Percentiles rank a stretch among this genome's conserved stretches.
These are phyloP conservation scores for Amborella trichopoda DNA, from an alignment of 164 flowering plant species.

Conservation along the genomic window DNA sequence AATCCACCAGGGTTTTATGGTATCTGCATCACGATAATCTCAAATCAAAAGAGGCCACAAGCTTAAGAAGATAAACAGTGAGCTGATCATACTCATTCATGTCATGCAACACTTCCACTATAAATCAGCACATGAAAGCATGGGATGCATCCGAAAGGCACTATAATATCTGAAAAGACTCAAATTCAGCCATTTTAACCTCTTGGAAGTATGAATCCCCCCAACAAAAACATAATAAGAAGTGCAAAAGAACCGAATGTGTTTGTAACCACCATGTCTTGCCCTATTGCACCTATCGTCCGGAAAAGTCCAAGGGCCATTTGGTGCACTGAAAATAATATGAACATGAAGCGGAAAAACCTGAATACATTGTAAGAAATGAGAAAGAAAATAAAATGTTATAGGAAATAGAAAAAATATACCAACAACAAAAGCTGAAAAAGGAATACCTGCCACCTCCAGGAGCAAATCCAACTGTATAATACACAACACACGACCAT, in stretches of 20 bases:
- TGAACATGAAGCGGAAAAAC: constrained; percentile 69
- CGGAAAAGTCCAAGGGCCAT: constrained; percentile 81
- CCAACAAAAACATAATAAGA: constrained; percentile 60
- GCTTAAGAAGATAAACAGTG: no score
- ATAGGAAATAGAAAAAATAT: not conserved
- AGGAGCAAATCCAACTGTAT: constrained; percentile 84
- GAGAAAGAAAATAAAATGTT: not conserved
- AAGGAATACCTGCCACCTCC: constrained; percentile 65
- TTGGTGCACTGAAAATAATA: constrained; percentile 63
- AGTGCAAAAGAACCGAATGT: constrained; percentile 53
- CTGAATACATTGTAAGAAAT: constrained; percentile 19
- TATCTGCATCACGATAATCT: constrained; percentile 26
- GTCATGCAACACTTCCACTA: no score
- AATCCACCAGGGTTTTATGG: constrained; percentile 71
- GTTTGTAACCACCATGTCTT: constrained; percentile 56
- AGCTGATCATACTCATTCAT: no score
- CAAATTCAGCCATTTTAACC: constrained; percentile 30
- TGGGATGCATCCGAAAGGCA: not conserved
- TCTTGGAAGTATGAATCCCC: constrained; percentile 76
- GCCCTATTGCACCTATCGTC: constrained; percentile 54
- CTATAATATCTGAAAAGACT: not conserved
- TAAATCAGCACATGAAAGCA: not conserved
- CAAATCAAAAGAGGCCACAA: no score
- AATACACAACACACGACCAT: constrained; percentile 62
- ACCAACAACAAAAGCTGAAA: not conserved